Evolutionary conservation across 345 rosid genomes (phyloP).

Genomic region (Aquilaria malaccensis): DNA sequence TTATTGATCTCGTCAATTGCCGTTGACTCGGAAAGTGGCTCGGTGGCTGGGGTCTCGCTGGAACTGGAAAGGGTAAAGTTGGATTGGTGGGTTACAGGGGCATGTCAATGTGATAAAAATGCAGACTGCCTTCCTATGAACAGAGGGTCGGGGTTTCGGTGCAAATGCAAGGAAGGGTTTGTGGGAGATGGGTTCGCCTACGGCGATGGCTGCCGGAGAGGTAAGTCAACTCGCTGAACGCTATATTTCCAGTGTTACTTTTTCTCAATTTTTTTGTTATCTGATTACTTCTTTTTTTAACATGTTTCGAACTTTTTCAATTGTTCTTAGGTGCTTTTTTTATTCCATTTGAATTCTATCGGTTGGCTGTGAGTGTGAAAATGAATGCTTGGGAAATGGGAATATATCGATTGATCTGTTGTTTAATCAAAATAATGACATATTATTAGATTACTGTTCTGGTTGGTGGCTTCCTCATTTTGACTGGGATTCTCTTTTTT

Average conservation of each 20-base stretch:
- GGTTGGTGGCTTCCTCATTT: too few species aligned
- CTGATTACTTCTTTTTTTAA: background rate
- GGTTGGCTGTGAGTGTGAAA: background rate
- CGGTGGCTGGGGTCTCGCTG: constrained; percentile 19
- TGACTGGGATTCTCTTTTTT: too few species aligned
- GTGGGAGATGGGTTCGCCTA: constrained; percentile 51
- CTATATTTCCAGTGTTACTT: too few species aligned
- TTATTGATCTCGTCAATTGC: constrained; percentile 51
- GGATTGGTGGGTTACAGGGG: constrained; percentile 71
- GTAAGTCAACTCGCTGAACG: constrained; percentile 39
- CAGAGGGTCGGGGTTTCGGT: constrained; percentile 31
- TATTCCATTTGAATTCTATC: background rate
- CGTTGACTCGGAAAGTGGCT: constrained; percentile 17
- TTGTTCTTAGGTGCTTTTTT: background rate
- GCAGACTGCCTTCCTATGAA: constrained; percentile 20
- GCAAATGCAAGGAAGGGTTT: constrained; percentile 47
- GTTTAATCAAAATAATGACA: too few species aligned
- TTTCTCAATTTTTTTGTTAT: background rate
- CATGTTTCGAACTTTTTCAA: background rate
- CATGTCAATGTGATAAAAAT: constrained; percentile 26
- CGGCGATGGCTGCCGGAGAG: constrained; percentile 51
- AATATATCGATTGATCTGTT: too few species aligned
- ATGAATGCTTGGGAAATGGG: too few species aligned
- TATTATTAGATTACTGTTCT: too few species aligned
- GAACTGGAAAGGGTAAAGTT: constrained; percentile 46